phyloP scores from a whole-genome alignment of 805 yeast species.

The Candida boleticola region DNA sequence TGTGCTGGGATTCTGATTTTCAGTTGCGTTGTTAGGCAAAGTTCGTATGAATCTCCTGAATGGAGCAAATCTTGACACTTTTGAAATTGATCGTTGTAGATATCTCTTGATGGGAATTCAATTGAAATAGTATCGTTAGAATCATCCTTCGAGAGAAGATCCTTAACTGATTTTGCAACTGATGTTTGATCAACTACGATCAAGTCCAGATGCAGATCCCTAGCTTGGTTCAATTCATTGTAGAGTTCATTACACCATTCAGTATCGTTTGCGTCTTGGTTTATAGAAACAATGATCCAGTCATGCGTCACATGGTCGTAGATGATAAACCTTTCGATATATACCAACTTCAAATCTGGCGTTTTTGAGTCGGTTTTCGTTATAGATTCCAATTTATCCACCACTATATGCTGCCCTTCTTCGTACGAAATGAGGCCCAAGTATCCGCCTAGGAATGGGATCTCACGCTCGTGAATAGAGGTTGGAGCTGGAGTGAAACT shows the following conservation, averaged over 20 bases:
- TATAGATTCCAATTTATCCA: slow-evolving; percentile 33
- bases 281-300: slow-evolving; percentile 54
- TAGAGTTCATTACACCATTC: slow-evolving; percentile 32
- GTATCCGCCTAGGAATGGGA: slow-evolving; percentile 91
- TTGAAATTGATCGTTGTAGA: slow-evolving; percentile 55
- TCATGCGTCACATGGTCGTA: slow-evolving; percentile 46
- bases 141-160: slow-evolving; percentile 15
- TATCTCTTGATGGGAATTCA: slow-evolving; percentile 50
- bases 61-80: slow-evolving; percentile 65
- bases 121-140: slow-evolving; percentile 20
- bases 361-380: slow-evolving; percentile 30
- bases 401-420: slow-evolving; percentile 58
- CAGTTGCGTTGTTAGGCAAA: slow-evolving; percentile 83
- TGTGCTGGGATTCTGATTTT: slow-evolving; percentile 49
- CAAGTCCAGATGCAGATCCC: slow-evolving; percentile 8
- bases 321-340: slow-evolving; percentile 61
- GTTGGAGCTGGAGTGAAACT: slow-evolving; percentile 13
- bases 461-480: slow-evolving; percentile 20
- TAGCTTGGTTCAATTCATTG: slow-evolving; percentile 9
- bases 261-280: slow-evolving; percentile 26
- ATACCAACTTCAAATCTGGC: slow-evolving; percentile 77
- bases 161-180: slow-evolving; percentile 24
- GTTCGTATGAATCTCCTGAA: slow-evolving; percentile 89
- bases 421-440: slow-evolving; percentile 87
- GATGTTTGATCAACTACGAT: slow-evolving; percentile 14